Percentiles rank a stretch among this genome's conserved stretches.
phyloP scores from a whole-genome alignment of 2,329 filamentous ascomycete species.

The Mollisia scopiformis region DNA sequence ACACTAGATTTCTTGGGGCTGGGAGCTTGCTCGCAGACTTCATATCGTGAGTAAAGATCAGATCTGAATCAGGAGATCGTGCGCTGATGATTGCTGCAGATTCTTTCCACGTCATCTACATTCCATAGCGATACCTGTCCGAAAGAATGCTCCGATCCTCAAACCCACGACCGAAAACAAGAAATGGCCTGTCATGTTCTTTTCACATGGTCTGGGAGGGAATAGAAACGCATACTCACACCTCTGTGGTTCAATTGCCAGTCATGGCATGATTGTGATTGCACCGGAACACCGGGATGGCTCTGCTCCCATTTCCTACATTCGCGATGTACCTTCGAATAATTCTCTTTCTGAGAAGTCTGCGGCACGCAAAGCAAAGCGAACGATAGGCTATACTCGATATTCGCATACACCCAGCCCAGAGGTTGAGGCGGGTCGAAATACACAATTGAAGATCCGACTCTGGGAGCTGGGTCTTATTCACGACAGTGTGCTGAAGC shows the following conservation, averaged over 20 bases:
- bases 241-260: slow-evolving; percentile 75
- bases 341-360: slow-evolving; percentile 39
- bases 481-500: slow-evolving; percentile 67
- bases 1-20: slow-evolving; percentile 75
- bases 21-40: slow-evolving; percentile 59
- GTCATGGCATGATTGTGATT: slow-evolving; percentile 78
- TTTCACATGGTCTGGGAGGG: slow-evolving; percentile 84
- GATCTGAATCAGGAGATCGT: neutral
- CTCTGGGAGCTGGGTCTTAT: slow-evolving; percentile 78
- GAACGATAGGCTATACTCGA: slow-evolving; percentile 45
- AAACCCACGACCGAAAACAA: slow-evolving; percentile 48
- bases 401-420: slow-evolving; percentile 65
- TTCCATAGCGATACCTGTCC: slow-evolving; percentile 72
- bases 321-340: slow-evolving; percentile 60
- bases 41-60: slow-evolving; percentile 55
- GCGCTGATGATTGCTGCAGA: slow-evolving; percentile 42
- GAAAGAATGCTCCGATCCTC: slow-evolving; percentile 70
- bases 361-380: slow-evolving; percentile 33
- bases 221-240: slow-evolving; percentile 86
- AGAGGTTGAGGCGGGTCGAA: slow-evolving; percentile 68
- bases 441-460: slow-evolving; percentile 74
- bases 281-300: slow-evolving; percentile 85
- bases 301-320: slow-evolving; percentile 73
- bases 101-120: slow-evolving; percentile 72
- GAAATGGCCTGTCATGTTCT: slow-evolving; percentile 81